Evolutionary conservation across 371 early-diverging fungal species (phyloP).

Genomic region (Haplosporangium sp.): DNA sequence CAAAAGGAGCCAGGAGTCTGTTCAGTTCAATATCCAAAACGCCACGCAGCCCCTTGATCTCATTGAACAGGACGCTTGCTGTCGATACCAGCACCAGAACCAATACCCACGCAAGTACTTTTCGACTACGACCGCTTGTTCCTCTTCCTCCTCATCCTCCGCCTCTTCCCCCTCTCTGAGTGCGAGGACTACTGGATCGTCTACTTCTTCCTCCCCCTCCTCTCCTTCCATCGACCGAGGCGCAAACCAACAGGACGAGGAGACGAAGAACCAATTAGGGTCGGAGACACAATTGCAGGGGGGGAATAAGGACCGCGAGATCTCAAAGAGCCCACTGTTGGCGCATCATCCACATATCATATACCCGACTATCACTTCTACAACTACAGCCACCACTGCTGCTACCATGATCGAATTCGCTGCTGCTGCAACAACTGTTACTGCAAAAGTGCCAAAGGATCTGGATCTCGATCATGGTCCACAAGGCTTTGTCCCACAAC

Average conservation of each 20-base stretch:
- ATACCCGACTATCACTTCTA: conserved; percentile 2
- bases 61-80: too few species aligned
- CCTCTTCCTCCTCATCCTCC: not conserved
- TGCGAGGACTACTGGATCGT: not conserved
- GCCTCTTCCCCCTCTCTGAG: conserved; percentile 1
- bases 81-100: too few species aligned
- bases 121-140: too few species aligned
- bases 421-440: too few species aligned
- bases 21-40: too few species aligned
- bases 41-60: too few species aligned
- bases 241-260: not conserved
- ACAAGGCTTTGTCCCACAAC: conserved; percentile 11
- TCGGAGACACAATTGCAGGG: conserved; percentile 24
- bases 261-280: conserved; percentile 1
- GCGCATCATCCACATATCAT: conserved; percentile 33
- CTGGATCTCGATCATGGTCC: conserved; percentile 7
- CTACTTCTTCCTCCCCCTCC: not conserved
- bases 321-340: conserved; percentile 19
- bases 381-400: conserved; percentile 3
- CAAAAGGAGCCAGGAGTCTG: not conserved
- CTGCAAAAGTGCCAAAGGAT: conserved; percentile 7
- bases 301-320: not conserved
- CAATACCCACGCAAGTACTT: too few species aligned
- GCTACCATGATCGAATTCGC: not conserved
- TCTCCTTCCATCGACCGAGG: conserved; percentile 1